A percentile compares a stretch with the other conserved stretches of the same genome.
Conservation (phyloP, 1,284 basidiomycete genomes). For the Trametes polyzona region DNA sequence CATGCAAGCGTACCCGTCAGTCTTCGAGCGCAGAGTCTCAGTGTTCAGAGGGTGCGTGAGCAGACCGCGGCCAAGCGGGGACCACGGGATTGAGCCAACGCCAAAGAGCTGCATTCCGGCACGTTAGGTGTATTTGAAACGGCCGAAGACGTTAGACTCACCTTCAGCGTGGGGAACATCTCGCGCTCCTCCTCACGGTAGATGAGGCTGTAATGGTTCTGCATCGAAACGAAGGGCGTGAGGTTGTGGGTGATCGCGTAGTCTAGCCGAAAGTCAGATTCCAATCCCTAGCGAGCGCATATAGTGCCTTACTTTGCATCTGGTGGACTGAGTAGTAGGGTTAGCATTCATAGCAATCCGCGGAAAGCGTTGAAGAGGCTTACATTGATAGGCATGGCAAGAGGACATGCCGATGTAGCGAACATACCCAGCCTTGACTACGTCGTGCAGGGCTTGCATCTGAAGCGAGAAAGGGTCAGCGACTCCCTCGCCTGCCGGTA, state of each 20-base stretch:
- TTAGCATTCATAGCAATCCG: neutral
- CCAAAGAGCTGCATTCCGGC: slow-evolving; percentile 31
- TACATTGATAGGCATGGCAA: slow-evolving; percentile 46
- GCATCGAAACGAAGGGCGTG: slow-evolving; percentile 58
- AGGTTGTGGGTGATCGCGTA: slow-evolving; percentile 44
- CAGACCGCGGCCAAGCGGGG: slow-evolving; percentile 43
- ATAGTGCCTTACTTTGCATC: slow-evolving; percentile 47
- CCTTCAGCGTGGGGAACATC: slow-evolving; percentile 48
- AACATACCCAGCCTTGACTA: slow-evolving; percentile 40
- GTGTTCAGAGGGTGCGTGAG: slow-evolving; percentile 39
- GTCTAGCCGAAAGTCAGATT: slow-evolving; percentile 17
- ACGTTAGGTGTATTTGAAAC: neutral
- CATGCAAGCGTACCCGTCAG: slow-evolving; percentile 22
- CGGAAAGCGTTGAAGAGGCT: neutral
- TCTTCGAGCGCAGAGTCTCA: slow-evolving; percentile 30
- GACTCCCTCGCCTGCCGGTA: neutral
- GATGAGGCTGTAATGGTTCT: slow-evolving; percentile 47
- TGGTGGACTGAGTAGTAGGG: slow-evolving; percentile 41
- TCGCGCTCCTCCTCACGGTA: slow-evolving; percentile 58
- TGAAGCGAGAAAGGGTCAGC: slow-evolving; percentile 38
- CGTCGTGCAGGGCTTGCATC: slow-evolving; percentile 42
- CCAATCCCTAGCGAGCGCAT: neutral
- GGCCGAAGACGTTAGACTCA: neutral
- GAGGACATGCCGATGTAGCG: slow-evolving; percentile 45
- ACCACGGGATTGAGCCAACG: slow-evolving; percentile 49